Conservation (phyloP, 1,139 yeast genomes). For the Blastobotrys elegans region DNA sequence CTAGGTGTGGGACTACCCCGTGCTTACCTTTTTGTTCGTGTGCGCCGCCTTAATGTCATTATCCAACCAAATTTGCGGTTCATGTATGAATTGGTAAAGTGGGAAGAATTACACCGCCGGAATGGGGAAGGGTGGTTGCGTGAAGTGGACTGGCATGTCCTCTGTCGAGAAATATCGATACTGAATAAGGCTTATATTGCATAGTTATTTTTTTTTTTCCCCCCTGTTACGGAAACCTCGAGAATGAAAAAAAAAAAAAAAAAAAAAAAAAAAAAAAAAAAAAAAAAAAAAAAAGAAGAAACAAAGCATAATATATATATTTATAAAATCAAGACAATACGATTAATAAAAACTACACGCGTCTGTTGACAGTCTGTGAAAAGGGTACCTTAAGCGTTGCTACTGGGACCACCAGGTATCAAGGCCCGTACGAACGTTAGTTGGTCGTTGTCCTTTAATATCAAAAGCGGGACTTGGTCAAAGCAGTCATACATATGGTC, state of each 20-base stretch:
- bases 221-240: too few species aligned
- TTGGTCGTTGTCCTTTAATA: too few species aligned
- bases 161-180: conserved; percentile 77
- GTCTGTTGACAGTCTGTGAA: too few species aligned
- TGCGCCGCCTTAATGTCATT: conserved; percentile 77
- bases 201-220: neutral
- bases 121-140: conserved; percentile 43
- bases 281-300: too few species aligned
- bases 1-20: conserved; percentile 58
- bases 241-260: too few species aligned
- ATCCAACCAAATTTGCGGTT: conserved; percentile 86
- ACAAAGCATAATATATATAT: conserved; percentile 1
- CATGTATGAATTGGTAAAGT: conserved; percentile 77
- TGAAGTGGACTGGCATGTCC: conserved; percentile 85
- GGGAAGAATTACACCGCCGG: conserved; percentile 52
- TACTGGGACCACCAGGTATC: too few species aligned
- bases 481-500: too few species aligned
- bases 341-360: neutral
- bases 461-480: too few species aligned
- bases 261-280: too few species aligned
- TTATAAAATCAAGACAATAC: neutral
- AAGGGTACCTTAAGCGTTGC: too few species aligned
- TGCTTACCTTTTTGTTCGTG: conserved; percentile 77
- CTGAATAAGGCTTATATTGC: conserved; percentile 62
- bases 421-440: too few species aligned